A percentile compares a stretch with the other conserved stretches of the same genome.
Evolutionary conservation across 2,329 filamentous ascomycete genomes (phyloP).

Genomic region (Colletotrichum higginsianum): DNA sequence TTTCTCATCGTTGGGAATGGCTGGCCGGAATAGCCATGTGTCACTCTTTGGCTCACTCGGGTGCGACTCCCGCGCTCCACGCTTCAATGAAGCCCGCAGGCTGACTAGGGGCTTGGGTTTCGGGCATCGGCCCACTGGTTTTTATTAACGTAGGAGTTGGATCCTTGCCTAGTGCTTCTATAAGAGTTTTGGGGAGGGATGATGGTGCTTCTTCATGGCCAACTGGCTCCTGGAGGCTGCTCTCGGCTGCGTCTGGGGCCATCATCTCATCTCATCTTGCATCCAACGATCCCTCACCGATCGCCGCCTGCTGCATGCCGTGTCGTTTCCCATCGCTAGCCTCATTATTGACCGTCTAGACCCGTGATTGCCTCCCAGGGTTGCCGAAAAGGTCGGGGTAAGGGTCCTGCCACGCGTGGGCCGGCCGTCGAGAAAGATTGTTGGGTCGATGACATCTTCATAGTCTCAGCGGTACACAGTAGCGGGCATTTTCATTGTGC

Average conservation of each 20-base stretch:
- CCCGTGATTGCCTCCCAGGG: neutral
- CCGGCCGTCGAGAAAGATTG: too few species aligned
- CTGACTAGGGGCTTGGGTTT: neutral
- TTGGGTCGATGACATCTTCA: neutral
- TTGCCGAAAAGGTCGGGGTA: neutral
- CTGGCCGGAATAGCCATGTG: neutral
- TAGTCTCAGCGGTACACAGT: slow-evolving; percentile 6
- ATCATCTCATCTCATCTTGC: neutral
- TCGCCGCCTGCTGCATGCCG: neutral
- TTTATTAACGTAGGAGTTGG: neutral
- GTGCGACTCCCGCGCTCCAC: neutral
- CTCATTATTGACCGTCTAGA: neutral
- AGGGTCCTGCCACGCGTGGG: neutral
- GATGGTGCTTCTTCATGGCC: neutral
- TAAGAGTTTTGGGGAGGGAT: neutral
- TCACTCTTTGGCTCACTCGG: neutral
- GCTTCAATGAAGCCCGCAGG: neutral
- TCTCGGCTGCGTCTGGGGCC: neutral
- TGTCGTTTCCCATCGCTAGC: neutral
- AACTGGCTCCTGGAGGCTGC: neutral
- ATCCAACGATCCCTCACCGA: neutral
- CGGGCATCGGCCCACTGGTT: neutral
- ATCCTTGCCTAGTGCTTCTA: slow-evolving; percentile 7
- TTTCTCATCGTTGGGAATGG: neutral
- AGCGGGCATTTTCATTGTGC: slow-evolving; percentile 27